Base-by-base conservation (phyloP, 1,284 basidiomycete genomes). In the Coniophora puteana region DNA sequence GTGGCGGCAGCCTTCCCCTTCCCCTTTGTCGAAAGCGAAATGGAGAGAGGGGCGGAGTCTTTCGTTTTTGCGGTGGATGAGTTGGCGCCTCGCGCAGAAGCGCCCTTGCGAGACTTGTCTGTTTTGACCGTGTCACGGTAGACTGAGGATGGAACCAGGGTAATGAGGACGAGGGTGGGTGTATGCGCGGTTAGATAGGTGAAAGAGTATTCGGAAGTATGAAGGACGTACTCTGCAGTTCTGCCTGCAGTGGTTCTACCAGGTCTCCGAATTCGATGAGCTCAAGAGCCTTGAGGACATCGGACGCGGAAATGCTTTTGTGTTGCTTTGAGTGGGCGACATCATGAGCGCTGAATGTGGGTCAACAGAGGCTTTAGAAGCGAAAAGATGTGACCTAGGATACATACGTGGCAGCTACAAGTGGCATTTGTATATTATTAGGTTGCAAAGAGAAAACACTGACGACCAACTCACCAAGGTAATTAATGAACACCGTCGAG, bases 401-500 rank as follows among this genome's bases (percentile, higher is more conserved):
- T 11, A 69, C 80, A 60, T 59, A 83, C 83, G 82, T 85, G 41
- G 83, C 80, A 60, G 81, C 83, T 84, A 47, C 7, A 23, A n/a
- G 38, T 41, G n/a, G 12, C 45, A 30, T 8, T n/a, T n/a, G n/a
- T n/a, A n/a, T n/a, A 34, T 34, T 43, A 47, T 27, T 38, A 30
- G 29, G 8, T 35, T 27, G 12, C 16, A 17, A 8, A 25, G 23
- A 24, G 22, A 27, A 38, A 14, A 34, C 4, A n/a, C 16, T 34
- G 36, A n/a, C 40, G 29, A 25, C 29, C 12, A 13, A 66, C 85
- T 45, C 51, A 91, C 90, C 81, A 4, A 95, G 68, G 53, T 92
- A 93, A 61, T 88, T 92, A 52, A 96, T 92, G 60, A 94, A 95
- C 18, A 94, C 83, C 0, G 90, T 93, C 3, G 91, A 90, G 17